These are phyloP conservation scores for Colletotrichum tanaceti DNA, from an alignment of 2,329 filamentous ascomycete genomes.

Conservation along the genomic window DNA sequence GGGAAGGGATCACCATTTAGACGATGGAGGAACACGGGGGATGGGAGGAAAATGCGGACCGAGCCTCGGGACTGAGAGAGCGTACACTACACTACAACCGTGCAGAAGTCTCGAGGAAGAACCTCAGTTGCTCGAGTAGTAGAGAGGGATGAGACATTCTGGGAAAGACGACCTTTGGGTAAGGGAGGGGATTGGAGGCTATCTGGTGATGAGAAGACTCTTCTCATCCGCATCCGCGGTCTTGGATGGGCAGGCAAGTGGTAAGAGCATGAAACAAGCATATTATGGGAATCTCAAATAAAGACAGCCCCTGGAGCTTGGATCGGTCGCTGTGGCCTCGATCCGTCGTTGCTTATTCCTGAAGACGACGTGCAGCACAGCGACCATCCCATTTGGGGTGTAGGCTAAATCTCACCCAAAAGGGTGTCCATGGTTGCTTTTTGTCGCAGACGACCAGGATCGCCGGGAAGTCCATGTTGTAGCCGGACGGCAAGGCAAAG, in stretches of 20 bases:
- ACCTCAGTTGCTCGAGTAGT: conserved; percentile 29
- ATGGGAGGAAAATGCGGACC: background rate
- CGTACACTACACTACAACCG: background rate
- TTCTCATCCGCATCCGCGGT: background rate
- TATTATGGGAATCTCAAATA: conserved; percentile 35
- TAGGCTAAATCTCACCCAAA: conserved; percentile 34
- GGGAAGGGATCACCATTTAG: background rate
- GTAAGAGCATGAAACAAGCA: conserved; percentile 39
- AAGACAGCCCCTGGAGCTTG: conserved; percentile 23
- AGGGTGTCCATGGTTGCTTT: conserved; percentile 33
- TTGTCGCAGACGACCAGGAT: conserved; percentile 23
- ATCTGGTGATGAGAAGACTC: background rate
- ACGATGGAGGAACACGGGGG: background rate
- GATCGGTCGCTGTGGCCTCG: conserved; percentile 22
- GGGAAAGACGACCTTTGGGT: conserved; percentile 12
- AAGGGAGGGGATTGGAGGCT: background rate
- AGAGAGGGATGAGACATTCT: conserved; percentile 36
- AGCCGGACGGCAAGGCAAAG: conserved; percentile 38
- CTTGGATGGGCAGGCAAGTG: conserved; percentile 12
- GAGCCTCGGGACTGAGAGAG: background rate
- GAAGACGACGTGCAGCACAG: conserved; percentile 15
- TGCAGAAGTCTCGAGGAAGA: conserved; percentile 7
- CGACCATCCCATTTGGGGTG: conserved; percentile 25
- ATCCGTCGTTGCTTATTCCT: conserved; percentile 35
- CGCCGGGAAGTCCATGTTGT: conserved; percentile 37